These are phyloP conservation scores for Cladosporium sp. DNA, from an alignment of 2,329 filamentous ascomycete genomes.

Conservation along the genomic window DNA sequence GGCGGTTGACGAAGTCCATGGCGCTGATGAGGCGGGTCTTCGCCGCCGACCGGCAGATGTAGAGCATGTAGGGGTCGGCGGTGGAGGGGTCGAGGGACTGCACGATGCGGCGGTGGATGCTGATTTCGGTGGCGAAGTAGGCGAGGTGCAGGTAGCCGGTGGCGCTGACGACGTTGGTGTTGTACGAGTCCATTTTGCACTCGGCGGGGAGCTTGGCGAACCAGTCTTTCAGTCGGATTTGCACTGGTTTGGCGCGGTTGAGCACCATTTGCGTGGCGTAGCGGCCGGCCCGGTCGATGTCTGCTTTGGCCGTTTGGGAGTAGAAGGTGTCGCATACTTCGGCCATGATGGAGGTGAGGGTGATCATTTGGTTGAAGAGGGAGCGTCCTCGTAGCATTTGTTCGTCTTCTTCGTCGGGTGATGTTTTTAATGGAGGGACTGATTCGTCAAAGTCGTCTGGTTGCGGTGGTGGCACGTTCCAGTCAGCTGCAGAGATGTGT, in stretches of 20 bases:
- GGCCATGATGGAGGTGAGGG: slow-evolving; percentile 68
- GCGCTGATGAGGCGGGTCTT: slow-evolving; percentile 92
- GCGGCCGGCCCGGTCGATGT: slow-evolving; percentile 60
- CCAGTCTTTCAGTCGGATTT: slow-evolving; percentile 80
- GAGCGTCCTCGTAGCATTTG: slow-evolving; percentile 65
- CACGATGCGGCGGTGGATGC: slow-evolving; percentile 85
- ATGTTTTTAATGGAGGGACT: slow-evolving; percentile 37
- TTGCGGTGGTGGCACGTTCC: slow-evolving; percentile 68
- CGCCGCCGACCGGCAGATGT: slow-evolving; percentile 89
- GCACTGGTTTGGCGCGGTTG: slow-evolving; percentile 73
- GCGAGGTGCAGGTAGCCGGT: slow-evolving; percentile 74
- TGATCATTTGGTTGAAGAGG: slow-evolving; percentile 71
- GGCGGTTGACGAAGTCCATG: slow-evolving; percentile 95
- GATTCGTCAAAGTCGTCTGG: slow-evolving; percentile 69
- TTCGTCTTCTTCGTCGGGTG: slow-evolving; percentile 52
- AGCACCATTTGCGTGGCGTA: slow-evolving; percentile 71
- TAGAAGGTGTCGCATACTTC: slow-evolving; percentile 83
- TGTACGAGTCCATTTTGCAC: slow-evolving; percentile 58
- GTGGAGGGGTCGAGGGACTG: slow-evolving; percentile 60
- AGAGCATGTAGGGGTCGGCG: slow-evolving; percentile 72
- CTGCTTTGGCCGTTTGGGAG: slow-evolving; percentile 70
- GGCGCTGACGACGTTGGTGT: slow-evolving; percentile 38
- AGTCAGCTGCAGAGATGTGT: slow-evolving; percentile 66
- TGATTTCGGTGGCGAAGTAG: slow-evolving; percentile 93
- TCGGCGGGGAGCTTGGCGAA: slow-evolving; percentile 63